A percentile compares a stretch with the other conserved stretches of the same genome.
Conservation (phyloP, 805 yeast genomes). For the Blastobotrys terrestris region DNA sequence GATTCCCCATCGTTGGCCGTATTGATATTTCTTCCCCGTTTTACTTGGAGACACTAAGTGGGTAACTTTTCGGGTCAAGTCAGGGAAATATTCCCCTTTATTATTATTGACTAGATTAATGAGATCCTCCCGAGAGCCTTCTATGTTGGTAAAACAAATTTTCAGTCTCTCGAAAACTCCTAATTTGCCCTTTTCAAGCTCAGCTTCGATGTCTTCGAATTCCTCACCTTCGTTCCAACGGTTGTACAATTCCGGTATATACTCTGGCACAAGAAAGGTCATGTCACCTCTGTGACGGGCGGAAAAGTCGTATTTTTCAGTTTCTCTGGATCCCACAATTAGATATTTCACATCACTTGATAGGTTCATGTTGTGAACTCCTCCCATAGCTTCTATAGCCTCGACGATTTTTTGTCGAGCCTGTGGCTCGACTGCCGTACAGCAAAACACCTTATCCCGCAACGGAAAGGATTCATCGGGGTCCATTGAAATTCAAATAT, state of each 20-base stretch:
- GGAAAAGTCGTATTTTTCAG: slow-evolving; percentile 50
- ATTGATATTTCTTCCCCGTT: slow-evolving; percentile 31
- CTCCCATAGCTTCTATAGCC: slow-evolving; percentile 42
- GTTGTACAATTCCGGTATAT: slow-evolving; percentile 40
- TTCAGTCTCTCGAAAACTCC: slow-evolving; percentile 28
- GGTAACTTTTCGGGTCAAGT: slow-evolving; percentile 22
- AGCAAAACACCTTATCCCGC: slow-evolving; percentile 15
- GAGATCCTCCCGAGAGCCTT: slow-evolving; percentile 24
- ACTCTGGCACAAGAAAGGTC: slow-evolving; percentile 43
- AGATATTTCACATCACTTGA: slow-evolving; percentile 47
- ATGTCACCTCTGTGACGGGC: slow-evolving; percentile 44
- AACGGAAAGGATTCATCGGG: slow-evolving; percentile 3
- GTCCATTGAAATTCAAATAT: not conserved
- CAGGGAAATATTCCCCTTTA: slow-evolving; percentile 31
- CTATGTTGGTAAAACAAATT: slow-evolving; percentile 36
- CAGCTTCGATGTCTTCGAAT: slow-evolving; percentile 21
- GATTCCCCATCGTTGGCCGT: slow-evolving; percentile 36
- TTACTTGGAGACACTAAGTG: slow-evolving; percentile 28
- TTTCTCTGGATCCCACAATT: slow-evolving; percentile 46
- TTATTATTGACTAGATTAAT: slow-evolving; percentile 23
- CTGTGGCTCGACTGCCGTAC: slow-evolving; percentile 17
- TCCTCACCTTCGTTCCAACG: slow-evolving; percentile 51
- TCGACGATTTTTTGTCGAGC: slow-evolving; percentile 27
- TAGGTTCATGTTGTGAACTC: slow-evolving; percentile 39
- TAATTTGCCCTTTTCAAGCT: slow-evolving; percentile 20